Evolutionary conservation across 2,329 filamentous ascomycete species (phyloP).

Genomic region (Fusarium sp.): DNA sequence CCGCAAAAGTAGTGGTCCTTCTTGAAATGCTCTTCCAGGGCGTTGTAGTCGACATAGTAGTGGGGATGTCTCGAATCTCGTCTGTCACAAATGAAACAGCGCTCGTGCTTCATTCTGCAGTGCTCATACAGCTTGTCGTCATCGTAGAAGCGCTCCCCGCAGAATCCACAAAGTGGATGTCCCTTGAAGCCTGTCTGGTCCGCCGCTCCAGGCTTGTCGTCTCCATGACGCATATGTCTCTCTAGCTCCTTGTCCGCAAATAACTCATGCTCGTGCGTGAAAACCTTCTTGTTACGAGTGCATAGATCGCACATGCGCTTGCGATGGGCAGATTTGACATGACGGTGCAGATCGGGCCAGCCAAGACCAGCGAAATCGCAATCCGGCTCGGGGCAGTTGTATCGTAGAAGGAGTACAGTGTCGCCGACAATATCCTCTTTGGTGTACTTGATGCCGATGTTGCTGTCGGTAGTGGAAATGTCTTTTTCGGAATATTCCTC

Average conservation of each 20-base stretch:
- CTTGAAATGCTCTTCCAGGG: constrained; percentile 86
- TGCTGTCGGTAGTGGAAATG: constrained; percentile 82
- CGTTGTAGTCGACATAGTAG: constrained; percentile 90
- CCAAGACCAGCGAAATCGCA: constrained; percentile 84
- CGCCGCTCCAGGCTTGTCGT: constrained; percentile 87
- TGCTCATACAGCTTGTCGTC: constrained; percentile 95
- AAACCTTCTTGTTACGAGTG: constrained; percentile 94
- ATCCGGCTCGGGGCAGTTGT: constrained; percentile 89
- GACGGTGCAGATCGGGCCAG: constrained; percentile 70
- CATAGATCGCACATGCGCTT: constrained; percentile 94
- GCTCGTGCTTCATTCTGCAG: constrained; percentile 92
- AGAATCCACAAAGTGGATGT: constrained; percentile 94
- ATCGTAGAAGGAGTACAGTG: constrained; percentile 85
- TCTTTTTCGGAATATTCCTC: constrained; percentile 82
- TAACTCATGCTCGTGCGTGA: constrained; percentile 96
- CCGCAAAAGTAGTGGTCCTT: constrained; percentile 87
- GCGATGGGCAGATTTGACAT: constrained; percentile 84
- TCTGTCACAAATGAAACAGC: constrained; percentile 93
- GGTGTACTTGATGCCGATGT: constrained; percentile 91
- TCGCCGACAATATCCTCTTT: constrained; percentile 91
- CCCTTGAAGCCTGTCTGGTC: constrained; percentile 97
- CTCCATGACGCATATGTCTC: constrained; percentile 89
- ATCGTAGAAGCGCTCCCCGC: constrained; percentile 90
- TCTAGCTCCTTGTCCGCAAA: constrained; percentile 85
- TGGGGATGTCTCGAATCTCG: constrained; percentile 77